Base-by-base conservation (phyloP, 2,329 filamentous ascomycete genomes). In the Penicillium decumbens region DNA sequence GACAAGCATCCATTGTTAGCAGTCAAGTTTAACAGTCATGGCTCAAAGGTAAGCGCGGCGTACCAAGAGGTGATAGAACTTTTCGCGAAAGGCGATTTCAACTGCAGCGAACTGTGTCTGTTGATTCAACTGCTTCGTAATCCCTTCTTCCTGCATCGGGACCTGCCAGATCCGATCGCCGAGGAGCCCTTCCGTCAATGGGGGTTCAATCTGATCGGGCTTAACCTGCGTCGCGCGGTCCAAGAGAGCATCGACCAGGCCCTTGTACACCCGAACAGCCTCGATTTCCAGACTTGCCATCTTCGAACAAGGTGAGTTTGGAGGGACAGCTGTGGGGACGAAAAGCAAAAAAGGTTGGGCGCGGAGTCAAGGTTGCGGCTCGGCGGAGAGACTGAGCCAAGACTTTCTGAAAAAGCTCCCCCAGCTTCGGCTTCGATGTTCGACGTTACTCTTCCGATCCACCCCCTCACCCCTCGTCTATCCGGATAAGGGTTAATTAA, bases 21-120 rank as follows among this genome's bases (percentile, higher is more conserved):
- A 23, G 10, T 39, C 38, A 30, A 15, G 29, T 30, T 15, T 10
- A 13, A 23, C 30, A 18, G 32, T 13, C 18, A 40, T 15, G 9
- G 29, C 41, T 41, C 37, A 25, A 10, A 30, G 38, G 18, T 35
- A n/a, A 13, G 47, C 8, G 58, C 24, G 40, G 61, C 85, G 76
- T 73, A 93, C 89, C 67, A 95, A 80, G 53, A 89, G 76, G 54
- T 80, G 77, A 70, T 89, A 89, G 71, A 97, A 95, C 41, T 87
- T 80, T 60, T 87, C 82, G 61, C 89, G 84, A 43, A 87, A 87
- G 9, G 89, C 90, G 15, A 87, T 90, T 70, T 97, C 93, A 41
- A 95, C 82, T 20, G 88, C 79, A 29, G 85, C 83, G 65, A 83
- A 83, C 30, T 73, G 72, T 24, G 69, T 66, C 57, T 84, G 82